These are phyloP conservation scores for Peronospora destructor DNA, from an alignment of 352 stramenopile genomes.

Conservation along the genomic window DNA sequence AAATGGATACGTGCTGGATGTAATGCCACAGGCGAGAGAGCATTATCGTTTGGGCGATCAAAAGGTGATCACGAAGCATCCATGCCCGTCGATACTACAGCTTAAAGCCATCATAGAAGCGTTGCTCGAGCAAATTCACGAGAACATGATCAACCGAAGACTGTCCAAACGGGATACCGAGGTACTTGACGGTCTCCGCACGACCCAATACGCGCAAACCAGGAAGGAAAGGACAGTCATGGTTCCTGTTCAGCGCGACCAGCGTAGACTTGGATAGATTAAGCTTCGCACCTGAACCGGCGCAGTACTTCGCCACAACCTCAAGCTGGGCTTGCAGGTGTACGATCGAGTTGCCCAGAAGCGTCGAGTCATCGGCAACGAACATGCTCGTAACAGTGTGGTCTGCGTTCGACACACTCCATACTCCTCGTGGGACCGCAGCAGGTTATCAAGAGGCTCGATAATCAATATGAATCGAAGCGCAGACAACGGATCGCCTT, in stretches of 20 bases:
- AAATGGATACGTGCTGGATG: neutral
- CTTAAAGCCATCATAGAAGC: neutral
- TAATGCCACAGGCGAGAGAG: constrained; percentile 4
- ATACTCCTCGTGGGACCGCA: neutral
- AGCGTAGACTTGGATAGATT: constrained; percentile 4
- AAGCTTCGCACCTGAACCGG: constrained; percentile 3
- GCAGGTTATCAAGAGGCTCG: neutral
- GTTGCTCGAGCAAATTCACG: neutral
- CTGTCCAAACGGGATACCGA: neutral
- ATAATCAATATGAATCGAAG: neutral
- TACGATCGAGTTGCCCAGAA: constrained; percentile 2
- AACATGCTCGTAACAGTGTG: neutral
- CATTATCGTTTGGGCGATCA: constrained; percentile 4
- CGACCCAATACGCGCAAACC: neutral
- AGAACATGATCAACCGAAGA: neutral
- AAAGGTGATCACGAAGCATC: constrained; percentile 2
- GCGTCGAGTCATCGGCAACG: constrained; percentile 4
- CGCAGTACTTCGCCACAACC: neutral
- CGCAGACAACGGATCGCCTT: neutral
- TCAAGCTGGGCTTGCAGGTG: constrained; percentile 1
- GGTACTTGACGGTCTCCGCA: neutral
- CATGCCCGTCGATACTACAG: neutral
- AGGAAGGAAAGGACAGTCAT: neutral
- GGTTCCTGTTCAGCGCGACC: constrained; percentile 1
- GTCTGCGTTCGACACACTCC: neutral